Conservation (phyloP, 164 flowering plant genomes). For the Tetrastigma voinierianum region DNA sequence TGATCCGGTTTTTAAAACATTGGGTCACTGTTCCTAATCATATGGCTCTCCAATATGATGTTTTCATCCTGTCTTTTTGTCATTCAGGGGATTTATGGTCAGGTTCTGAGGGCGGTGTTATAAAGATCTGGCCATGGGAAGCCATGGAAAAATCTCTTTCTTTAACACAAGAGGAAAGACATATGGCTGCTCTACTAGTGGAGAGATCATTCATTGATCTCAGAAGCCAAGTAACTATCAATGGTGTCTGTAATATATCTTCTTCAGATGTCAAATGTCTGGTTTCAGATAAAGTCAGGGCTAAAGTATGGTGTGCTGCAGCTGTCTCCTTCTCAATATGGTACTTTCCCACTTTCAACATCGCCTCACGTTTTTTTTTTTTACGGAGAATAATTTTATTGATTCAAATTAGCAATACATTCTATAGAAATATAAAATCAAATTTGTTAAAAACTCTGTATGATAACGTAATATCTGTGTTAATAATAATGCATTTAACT, state of each 20-base stretch:
- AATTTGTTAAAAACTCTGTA: too few relatives aligned
- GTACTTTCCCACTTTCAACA: slow-evolving; percentile 33
- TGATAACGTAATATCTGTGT: too few relatives aligned
- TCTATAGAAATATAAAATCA: too few relatives aligned
- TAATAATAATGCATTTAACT: too few relatives aligned
- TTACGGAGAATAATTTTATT: too few relatives aligned
- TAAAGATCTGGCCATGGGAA: slow-evolving; percentile 96
- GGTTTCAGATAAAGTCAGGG: slow-evolving; percentile 64
- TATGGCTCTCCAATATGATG: background rate
- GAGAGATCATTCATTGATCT: slow-evolving; percentile 87
- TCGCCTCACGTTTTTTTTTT: background rate
- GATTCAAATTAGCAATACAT: too few relatives aligned
- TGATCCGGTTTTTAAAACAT: too few relatives aligned
- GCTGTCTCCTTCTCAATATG: slow-evolving; percentile 70
- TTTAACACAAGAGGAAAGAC: slow-evolving; percentile 62
- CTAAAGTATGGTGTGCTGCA: slow-evolving; percentile 85
- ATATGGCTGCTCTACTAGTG: slow-evolving; percentile 80
- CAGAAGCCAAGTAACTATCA: slow-evolving; percentile 60
- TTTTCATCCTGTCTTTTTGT: slow-evolving; percentile 1
- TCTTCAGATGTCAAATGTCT: slow-evolving; percentile 70
- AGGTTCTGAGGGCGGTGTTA: slow-evolving; percentile 78
- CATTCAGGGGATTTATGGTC: slow-evolving; percentile 92
- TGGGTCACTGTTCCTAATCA: too few relatives aligned
- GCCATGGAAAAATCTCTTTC: slow-evolving; percentile 78
- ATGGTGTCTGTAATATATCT: slow-evolving; percentile 66